Base-by-base conservation (phyloP, 2,329 filamentous ascomycete genomes). In the Exophiala dermatitidis region DNA sequence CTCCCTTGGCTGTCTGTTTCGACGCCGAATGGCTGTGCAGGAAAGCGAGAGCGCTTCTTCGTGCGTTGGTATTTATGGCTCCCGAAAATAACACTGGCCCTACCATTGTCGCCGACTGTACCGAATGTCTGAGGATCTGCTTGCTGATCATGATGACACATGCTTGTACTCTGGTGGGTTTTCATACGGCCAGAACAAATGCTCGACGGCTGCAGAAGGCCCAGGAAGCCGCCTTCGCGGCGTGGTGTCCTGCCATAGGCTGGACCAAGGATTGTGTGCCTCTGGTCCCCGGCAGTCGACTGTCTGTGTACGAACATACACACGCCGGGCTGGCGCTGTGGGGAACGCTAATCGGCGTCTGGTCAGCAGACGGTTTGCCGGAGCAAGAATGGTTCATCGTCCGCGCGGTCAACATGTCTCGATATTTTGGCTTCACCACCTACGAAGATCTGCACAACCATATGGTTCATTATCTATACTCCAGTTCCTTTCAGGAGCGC, bases 21-120 rank as follows among this genome's bases (percentile, higher is more conserved):
- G 58, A 60, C 37, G 58, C 58, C 9, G 58, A 60, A 50, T 60
- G 58, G 58, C 47, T 60, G 28, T 60, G 58, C 50, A 46, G 58
- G n/a, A 60, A 60, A 34, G 55, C 58, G 8, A 30, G 58, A 34
- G 37, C 58, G 10, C 53, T 60, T 4, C 52, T 60, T 26, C 55
- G 58, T 2, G 49, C 38, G 4, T 34, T 60, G 34, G 55, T 58
- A n/a, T 36, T 38, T 9, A 37, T 60, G 19, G 50, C 58, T 12
- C 58, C 58, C 4, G 58, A 57, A 31, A 43, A 54, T 41, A 53
- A 52, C 30, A 38, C 46, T 6, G 50, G 55, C 3, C 53, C 55
- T 10, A 37, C 52, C 40, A 37, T 48, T 32, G 19, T 46, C 36
- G 50, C 37, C 36, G 58, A 52, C 32, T 58, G 58, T 40, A 50